These are phyloP conservation scores for Suhomyces sp. DNA, from an alignment of 805 yeast species.

Conservation along the genomic window DNA sequence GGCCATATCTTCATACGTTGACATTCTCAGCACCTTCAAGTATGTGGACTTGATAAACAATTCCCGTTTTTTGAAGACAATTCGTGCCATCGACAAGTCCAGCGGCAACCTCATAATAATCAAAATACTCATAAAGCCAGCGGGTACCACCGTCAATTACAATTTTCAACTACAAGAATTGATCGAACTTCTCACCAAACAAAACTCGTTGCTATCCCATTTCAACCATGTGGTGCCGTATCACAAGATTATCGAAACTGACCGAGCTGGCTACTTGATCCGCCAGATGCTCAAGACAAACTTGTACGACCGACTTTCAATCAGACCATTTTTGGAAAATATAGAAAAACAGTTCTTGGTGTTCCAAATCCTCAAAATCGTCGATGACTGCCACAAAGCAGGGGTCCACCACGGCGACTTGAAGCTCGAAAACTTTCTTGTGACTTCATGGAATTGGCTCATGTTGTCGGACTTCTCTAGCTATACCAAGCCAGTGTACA, in stretches of 20 bases:
- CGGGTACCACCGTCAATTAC: slow-evolving; percentile 21
- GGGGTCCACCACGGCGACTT: slow-evolving; percentile 84
- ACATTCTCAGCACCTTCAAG: slow-evolving; percentile 71
- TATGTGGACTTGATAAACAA: slow-evolving; percentile 74
- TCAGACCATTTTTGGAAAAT: slow-evolving; percentile 80
- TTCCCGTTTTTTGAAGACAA: slow-evolving; percentile 81
- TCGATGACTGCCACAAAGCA: slow-evolving; percentile 60
- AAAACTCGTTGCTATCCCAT: slow-evolving; percentile 36
- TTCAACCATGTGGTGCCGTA: slow-evolving; percentile 71
- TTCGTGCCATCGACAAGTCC: slow-evolving; percentile 65
- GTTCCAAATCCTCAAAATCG: slow-evolving; percentile 69
- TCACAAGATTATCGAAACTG: slow-evolving; percentile 75
- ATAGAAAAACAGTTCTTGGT: slow-evolving; percentile 82
- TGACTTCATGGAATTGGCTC: slow-evolving; percentile 88
- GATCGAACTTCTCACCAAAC: slow-evolving; percentile 31
- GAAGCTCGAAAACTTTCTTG: slow-evolving; percentile 83
- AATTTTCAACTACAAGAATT: slow-evolving; percentile 23
- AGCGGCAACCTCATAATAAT: slow-evolving; percentile 68
- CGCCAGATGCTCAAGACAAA: slow-evolving; percentile 78
- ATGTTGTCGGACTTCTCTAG: slow-evolving; percentile 79
- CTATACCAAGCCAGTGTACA: slow-evolving; percentile 68
- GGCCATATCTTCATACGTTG: slow-evolving; percentile 85
- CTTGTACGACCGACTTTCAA: slow-evolving; percentile 80
- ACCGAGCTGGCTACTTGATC: slow-evolving; percentile 85
- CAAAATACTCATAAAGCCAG: slow-evolving; percentile 80